Evolutionary conservation across 805 yeast genomes (phyloP).

Genomic region (Candida sphagnicola): DNA sequence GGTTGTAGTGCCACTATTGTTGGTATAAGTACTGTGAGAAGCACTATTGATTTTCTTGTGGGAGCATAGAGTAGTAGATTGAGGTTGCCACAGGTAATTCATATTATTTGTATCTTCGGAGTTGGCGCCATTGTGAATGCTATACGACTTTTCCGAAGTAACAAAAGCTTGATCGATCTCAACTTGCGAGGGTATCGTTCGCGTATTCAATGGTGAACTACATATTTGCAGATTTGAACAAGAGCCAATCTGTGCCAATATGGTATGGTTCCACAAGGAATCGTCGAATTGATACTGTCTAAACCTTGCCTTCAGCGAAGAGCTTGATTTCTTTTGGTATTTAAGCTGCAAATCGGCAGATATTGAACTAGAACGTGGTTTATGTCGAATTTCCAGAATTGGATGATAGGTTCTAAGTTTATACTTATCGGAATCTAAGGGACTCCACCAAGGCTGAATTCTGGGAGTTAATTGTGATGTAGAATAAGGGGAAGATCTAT

Average conservation of each 20-base stretch:
- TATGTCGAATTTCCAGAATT: neutral
- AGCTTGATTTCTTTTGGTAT: too few species aligned
- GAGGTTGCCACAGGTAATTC: too few species aligned
- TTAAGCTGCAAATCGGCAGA: neutral
- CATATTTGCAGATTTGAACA: neutral
- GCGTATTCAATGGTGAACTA: slow-evolving; percentile 13
- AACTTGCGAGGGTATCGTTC: slow-evolving; percentile 10
- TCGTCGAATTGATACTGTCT: slow-evolving; percentile 2
- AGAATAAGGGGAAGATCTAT: neutral
- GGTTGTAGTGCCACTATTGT: too few species aligned
- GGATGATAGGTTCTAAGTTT: neutral
- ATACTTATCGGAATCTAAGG: neutral
- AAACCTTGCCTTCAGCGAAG: neutral
- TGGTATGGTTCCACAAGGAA: slow-evolving; percentile 1
- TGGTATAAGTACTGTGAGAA: too few species aligned
- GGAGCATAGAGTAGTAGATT: too few species aligned
- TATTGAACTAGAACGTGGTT: neutral
- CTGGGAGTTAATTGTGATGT: neutral
- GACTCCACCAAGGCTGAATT: neutral
- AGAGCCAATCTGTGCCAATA: neutral
- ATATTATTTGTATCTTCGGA: neutral
- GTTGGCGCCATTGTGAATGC: slow-evolving; percentile 6
- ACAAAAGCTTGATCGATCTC: slow-evolving; percentile 18
- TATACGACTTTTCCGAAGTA: slow-evolving; percentile 14
- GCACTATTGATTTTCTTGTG: too few species aligned